A percentile compares a stretch with the other conserved stretches of the same genome.
These are phyloP conservation scores for Fistulifera pelliculosa DNA, from an alignment of 108 stramenopile species.

Conservation along the genomic window DNA sequence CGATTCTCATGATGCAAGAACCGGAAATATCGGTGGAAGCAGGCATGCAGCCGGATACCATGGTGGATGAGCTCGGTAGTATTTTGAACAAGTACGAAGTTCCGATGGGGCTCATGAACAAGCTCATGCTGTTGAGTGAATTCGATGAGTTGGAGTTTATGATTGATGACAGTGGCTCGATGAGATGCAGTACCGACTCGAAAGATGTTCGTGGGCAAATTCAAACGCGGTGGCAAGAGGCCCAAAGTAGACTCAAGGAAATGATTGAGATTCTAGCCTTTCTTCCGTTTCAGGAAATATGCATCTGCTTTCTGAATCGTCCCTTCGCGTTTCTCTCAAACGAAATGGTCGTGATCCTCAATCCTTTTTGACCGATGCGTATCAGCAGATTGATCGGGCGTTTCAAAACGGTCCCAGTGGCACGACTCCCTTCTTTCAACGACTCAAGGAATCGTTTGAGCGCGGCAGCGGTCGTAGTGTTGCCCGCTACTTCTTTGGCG, in stretches of 20 bases:
- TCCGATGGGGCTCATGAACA: slow-evolving; percentile 47
- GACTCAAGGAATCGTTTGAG: slow-evolving; percentile 29
- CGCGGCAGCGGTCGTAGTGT: slow-evolving; percentile 23
- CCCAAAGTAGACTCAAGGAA: slow-evolving; percentile 28
- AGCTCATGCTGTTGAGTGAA: slow-evolving; percentile 33
- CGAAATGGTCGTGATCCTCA: slow-evolving; percentile 23
- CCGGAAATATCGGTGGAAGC: slow-evolving; percentile 34
- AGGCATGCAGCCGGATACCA: slow-evolving; percentile 29
- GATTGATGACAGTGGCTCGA: slow-evolving; percentile 31
- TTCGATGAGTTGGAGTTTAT: slow-evolving; percentile 33
- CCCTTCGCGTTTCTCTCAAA: slow-evolving; percentile 16
- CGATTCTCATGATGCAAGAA: slow-evolving; percentile 49
- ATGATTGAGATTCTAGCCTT: slow-evolving; percentile 42
- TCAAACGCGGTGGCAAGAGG: slow-evolving; percentile 30
- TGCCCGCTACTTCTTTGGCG: slow-evolving; percentile 43
- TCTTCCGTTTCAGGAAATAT: slow-evolving; percentile 30
- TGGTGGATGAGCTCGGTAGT: slow-evolving; percentile 32
- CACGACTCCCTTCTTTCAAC: slow-evolving; percentile 35
- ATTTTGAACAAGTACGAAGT: slow-evolving; percentile 43
- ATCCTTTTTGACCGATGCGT: slow-evolving; percentile 26
- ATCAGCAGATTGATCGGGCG: slow-evolving; percentile 20
- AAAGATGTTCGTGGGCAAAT: slow-evolving; percentile 13
- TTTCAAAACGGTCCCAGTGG: slow-evolving; percentile 27
- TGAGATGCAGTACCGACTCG: slow-evolving; percentile 24
- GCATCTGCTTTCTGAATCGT: slow-evolving; percentile 38